Evolutionary conservation across 352 stramenopile species (phyloP), one percentile per base, ranked within the genome.

Genomic region (Globisporangium heterothallicum): DNA sequence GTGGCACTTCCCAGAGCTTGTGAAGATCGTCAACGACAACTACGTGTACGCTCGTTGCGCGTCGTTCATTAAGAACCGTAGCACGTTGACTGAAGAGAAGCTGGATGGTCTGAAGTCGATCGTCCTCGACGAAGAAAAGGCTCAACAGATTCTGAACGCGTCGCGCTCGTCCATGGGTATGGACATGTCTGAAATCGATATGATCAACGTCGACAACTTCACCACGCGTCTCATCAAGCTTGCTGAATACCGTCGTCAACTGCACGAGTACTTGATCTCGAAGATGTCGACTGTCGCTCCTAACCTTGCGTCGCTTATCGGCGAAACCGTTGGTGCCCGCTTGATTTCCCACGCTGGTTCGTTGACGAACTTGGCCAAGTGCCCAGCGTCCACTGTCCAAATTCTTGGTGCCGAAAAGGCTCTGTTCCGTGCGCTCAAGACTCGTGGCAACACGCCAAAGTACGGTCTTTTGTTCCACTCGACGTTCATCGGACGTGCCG

Each of bases 331-430:
- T 56, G 97, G 94, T 46, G 97, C 97, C 47, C 86, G 97, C 34
- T 86, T 99, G n/a, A 99, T 99, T 61, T 98, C 97, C 54, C 98
- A 99, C 81, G 97, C 98, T 54, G 89, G 97, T 42, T 99, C 95
- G 56, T 78, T 99, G 43, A 99, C 96, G 56, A 99, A 98, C 69
- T 73, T 99, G 48, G 97, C 97, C 65, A 99, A 99, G 77, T 98
- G 92, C 64, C 97, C 97, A 16, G 97, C 97, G 30, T 99, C 97
- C 48, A 99, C 97, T 10, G 96, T 99, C 41, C 97, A 99, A 74
- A 99, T 99, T 70, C 77, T 99, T 14, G 97, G 97, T 61, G 97
- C 97, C n/a, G 97, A 99, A 76, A 99, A 99, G 84, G 97, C 97
- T 52, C 84, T 99, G 26, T 99, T 99, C 84, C 92, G 97, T 40